These are phyloP conservation scores for Leccinellum rugosiceps DNA, from an alignment of 768 basidiomycete species.

Conservation along the genomic window DNA sequence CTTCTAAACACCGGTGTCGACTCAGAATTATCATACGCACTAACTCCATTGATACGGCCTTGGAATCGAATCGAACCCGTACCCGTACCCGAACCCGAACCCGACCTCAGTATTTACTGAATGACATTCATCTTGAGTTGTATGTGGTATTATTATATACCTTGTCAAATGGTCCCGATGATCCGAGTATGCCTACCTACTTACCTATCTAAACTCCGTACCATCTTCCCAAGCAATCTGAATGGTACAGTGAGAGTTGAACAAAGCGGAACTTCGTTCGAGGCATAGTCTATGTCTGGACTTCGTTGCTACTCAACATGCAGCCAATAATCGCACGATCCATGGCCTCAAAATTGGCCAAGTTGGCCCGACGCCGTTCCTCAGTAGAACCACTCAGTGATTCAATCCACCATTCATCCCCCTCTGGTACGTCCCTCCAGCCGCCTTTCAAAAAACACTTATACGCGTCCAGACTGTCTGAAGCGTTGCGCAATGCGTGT, in stretches of 20 bases:
- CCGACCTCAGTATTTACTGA: too few relatives aligned
- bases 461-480: constrained; percentile 31
- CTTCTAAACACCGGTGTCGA: not conserved
- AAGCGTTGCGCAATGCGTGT: constrained; percentile 2
- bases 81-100: too few relatives aligned
- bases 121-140: too few relatives aligned
- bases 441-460: constrained; percentile 50
- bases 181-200: too few relatives aligned
- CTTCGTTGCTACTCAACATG: not conserved
- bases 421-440: constrained; percentile 56
- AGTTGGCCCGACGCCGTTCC: constrained; percentile 22
- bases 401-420: constrained; percentile 62
- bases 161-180: not conserved
- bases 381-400: constrained; percentile 47
- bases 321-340: constrained; percentile 1
- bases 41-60: too few relatives aligned
- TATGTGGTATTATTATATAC: too few relatives aligned
- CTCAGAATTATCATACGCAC: too few relatives aligned
- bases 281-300: not conserved
- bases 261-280: not conserved
- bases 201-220: not conserved
- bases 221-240: not conserved
- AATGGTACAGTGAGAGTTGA: not conserved
- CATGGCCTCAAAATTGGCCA: constrained; percentile 9
- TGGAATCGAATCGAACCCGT: too few relatives aligned